Percentiles rank a stretch among this genome's conserved stretches.
Evolutionary conservation across 441 rosid species (phyloP).

Genomic region (Pelargonium cotyledonis): DNA sequence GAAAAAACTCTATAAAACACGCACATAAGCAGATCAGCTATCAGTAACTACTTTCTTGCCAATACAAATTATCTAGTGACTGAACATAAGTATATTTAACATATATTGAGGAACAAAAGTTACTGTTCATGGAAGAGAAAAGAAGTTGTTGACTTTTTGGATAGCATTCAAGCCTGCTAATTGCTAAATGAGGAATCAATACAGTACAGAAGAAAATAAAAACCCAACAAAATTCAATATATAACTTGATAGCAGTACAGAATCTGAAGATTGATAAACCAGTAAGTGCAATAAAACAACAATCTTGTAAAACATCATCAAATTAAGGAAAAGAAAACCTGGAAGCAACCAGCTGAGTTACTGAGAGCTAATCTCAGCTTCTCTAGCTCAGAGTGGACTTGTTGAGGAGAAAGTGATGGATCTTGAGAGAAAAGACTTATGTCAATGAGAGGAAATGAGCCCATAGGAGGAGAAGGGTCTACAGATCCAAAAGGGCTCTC

Average conservation of each 20-base stretch:
- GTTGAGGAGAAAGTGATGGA: neutral
- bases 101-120: too few relatives aligned
- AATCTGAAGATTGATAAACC: neutral
- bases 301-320: neutral
- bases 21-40: too few relatives aligned
- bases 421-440: conserved; percentile 19
- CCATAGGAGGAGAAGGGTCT: conserved; percentile 15
- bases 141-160: too few relatives aligned
- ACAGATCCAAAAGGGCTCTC: conserved; percentile 14
- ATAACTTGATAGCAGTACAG: neutral
- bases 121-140: too few relatives aligned
- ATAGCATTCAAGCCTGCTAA: too few relatives aligned
- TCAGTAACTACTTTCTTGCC: too few relatives aligned
- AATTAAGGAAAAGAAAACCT: conserved; percentile 23
- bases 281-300: neutral
- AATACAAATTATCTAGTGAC: too few relatives aligned
- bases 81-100: too few relatives aligned
- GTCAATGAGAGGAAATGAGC: conserved; percentile 26
- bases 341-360: conserved; percentile 31
- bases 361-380: conserved; percentile 30
- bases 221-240: neutral
- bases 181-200: neutral
- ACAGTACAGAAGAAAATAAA: neutral
- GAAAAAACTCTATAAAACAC: too few relatives aligned
- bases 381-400: conserved; percentile 13